A percentile compares a stretch with the other conserved stretches of the same genome.
phyloP scores from a whole-genome alignment of 2,329 filamentous ascomycete species.

The Lasiodiplodia hormozganensis region DNA sequence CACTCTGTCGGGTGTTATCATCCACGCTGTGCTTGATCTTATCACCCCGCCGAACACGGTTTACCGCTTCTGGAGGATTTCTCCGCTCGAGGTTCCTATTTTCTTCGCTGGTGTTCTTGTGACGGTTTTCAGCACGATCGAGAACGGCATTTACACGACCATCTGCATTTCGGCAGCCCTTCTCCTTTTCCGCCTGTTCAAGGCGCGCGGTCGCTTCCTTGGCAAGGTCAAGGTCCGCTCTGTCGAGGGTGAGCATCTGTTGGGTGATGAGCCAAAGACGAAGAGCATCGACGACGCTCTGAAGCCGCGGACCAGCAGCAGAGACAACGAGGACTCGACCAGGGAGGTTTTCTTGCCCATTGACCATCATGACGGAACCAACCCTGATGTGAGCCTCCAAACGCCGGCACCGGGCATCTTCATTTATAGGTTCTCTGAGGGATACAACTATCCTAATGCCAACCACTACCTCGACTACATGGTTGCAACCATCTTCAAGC shows the following conservation, averaged over 20 bases:
- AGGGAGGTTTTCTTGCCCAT: constrained; percentile 89
- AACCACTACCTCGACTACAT: constrained; percentile 83
- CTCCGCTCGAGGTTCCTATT: constrained; percentile 86
- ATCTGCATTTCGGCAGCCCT: constrained; percentile 78
- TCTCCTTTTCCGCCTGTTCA: constrained; percentile 82
- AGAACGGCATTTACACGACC: constrained; percentile 90
- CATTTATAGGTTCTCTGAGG: constrained; percentile 94
- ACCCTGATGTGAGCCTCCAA: constrained; percentile 80
- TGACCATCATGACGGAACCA: constrained; percentile 87
- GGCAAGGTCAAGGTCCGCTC: constrained; percentile 85
- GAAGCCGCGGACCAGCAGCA: not conserved
- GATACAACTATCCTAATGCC: constrained; percentile 95
- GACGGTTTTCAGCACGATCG: constrained; percentile 86
- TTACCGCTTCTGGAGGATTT: constrained; percentile 95
- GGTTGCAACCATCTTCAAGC: constrained; percentile 51
- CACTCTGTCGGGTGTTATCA: constrained; percentile 85
- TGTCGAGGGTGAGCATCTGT: constrained; percentile 76
- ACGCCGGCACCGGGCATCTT: constrained; percentile 90
- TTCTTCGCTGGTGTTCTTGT: constrained; percentile 94
- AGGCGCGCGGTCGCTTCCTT: constrained; percentile 82
- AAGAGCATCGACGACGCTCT: constrained; percentile 45
- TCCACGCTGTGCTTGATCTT: constrained; percentile 92
- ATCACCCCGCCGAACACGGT: constrained; percentile 90
- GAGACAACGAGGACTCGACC: constrained; percentile 56
- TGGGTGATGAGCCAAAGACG: constrained; percentile 65